A percentile compares a stretch with the other conserved stretches of the same genome.
Evolutionary conservation across 306 rosid species (phyloP).

Genomic region (Acacia crassicarpa): DNA sequence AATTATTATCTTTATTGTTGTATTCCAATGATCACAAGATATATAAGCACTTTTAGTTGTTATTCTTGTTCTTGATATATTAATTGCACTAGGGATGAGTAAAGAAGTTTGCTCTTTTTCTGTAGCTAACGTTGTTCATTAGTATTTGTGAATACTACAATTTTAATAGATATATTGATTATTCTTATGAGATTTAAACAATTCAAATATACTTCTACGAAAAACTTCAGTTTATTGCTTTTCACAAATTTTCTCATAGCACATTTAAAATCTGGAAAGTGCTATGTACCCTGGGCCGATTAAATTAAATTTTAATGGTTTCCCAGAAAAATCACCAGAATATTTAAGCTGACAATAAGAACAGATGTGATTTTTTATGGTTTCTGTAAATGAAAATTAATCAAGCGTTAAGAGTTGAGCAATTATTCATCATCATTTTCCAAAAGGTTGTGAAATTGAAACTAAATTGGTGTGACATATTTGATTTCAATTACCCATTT

Average conservation of each 20-base stretch:
- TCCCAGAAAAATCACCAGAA: too few species aligned
- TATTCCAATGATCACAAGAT: not conserved
- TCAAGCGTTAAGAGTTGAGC: too few species aligned
- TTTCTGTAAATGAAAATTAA: not conserved
- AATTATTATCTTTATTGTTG: not conserved
- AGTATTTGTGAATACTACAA: too few species aligned
- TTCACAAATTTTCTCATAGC: not conserved
- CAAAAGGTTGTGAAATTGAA: not conserved
- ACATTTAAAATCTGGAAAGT: too few species aligned
- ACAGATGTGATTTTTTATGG: not conserved
- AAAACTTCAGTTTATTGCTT: not conserved
- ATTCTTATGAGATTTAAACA: not conserved
- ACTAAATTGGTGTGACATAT: not conserved
- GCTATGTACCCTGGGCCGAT: too few species aligned
- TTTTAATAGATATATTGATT: not conserved
- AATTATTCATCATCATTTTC: not conserved
- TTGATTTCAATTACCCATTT: not conserved
- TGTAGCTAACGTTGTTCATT: too few species aligned
- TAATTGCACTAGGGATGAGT: not conserved
- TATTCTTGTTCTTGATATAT: not conserved
- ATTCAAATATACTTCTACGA: not conserved
- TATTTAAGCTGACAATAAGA: too few species aligned
- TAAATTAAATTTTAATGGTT: too few species aligned
- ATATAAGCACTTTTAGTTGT: not conserved
- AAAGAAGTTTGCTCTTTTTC: not conserved